phyloP scores from a whole-genome alignment of 2,329 filamentous ascomycete genomes.

The Colletotrichum aenigma region DNA sequence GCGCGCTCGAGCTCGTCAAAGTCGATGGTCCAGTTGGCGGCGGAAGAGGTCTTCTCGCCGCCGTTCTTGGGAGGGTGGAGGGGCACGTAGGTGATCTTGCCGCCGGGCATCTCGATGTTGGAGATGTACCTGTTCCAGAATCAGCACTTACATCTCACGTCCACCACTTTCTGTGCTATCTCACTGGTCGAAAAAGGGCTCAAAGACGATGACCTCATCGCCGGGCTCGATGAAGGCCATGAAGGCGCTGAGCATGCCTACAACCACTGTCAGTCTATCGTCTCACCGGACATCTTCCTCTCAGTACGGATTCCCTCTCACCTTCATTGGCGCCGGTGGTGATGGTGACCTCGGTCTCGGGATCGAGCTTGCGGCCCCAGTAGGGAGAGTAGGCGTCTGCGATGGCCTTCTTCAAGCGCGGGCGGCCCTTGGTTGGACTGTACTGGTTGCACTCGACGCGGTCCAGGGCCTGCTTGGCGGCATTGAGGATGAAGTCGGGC shows the following conservation, averaged over 20 bases:
- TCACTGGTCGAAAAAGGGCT: conserved; percentile 97
- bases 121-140: conserved; percentile 72
- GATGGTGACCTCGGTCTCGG: conserved; percentile 92
- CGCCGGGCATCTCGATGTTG: conserved; percentile 98
- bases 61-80: conserved; percentile 87
- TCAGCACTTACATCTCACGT: neutral
- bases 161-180: conserved; percentile 19
- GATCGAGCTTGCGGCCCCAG: conserved; percentile 82
- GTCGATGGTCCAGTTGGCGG: conserved; percentile 87
- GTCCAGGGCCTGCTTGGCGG: conserved; percentile 88
- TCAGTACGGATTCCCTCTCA: conserved; percentile 30
- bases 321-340: conserved; percentile 90
- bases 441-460: conserved; percentile 98
- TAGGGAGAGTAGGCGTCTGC: conserved; percentile 90
- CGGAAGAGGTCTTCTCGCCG: conserved; percentile 78
- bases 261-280: neutral
- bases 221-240: conserved; percentile 96
- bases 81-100: conserved; percentile 94
- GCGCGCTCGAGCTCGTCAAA: conserved; percentile 81
- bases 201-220: conserved; percentile 97
- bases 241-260: conserved; percentile 92
- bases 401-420: conserved; percentile 89
- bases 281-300: conserved; percentile 2
- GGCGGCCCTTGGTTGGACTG: conserved; percentile 91
- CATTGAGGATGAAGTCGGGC: conserved; percentile 86